Percentiles rank a stretch among this genome's conserved stretches.
Conservation (phyloP, 768 basidiomycete genomes). For the Clitopilus passeckerianus region DNA sequence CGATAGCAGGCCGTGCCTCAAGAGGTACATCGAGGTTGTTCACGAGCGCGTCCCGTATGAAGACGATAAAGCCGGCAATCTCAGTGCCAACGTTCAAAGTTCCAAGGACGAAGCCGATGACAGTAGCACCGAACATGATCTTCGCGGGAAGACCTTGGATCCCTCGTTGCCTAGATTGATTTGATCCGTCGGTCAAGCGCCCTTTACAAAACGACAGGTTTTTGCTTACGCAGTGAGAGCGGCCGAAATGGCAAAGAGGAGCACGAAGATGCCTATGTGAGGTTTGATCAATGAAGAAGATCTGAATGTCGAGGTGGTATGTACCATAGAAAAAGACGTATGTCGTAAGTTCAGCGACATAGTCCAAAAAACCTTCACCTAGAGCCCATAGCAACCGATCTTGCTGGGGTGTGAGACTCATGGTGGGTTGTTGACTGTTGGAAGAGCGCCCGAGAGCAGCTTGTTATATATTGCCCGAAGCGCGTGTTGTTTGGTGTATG, state of each 20-base stretch:
- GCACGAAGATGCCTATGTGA: constrained; percentile 4
- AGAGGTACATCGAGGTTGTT: neutral
- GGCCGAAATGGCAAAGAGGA: constrained; percentile 24
- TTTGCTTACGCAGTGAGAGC: constrained; percentile 26
- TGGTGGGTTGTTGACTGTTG: neutral
- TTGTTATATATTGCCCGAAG: too few relatives aligned
- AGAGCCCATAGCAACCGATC: neutral
- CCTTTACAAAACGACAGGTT: constrained; percentile 16
- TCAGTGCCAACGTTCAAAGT: neutral
- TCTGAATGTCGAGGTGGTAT: neutral
- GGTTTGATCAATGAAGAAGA: neutral
- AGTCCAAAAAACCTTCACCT: neutral
- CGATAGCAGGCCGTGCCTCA: neutral
- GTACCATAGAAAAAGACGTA: neutral
- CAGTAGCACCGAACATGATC: neutral
- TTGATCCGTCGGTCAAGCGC: neutral
- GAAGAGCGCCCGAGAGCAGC: too few relatives aligned
- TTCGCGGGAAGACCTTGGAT: neutral
- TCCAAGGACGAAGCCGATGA: neutral
- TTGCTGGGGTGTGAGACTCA: neutral
- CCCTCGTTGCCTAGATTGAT: neutral
- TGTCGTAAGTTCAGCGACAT: neutral
- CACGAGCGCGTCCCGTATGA: neutral
- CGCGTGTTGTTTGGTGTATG: too few relatives aligned
- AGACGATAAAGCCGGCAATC: neutral